A percentile compares a stretch with the other conserved stretches of the same genome.
phyloP scores from a whole-genome alignment of 78 protist genomes.

The Bodo saltans region DNA sequence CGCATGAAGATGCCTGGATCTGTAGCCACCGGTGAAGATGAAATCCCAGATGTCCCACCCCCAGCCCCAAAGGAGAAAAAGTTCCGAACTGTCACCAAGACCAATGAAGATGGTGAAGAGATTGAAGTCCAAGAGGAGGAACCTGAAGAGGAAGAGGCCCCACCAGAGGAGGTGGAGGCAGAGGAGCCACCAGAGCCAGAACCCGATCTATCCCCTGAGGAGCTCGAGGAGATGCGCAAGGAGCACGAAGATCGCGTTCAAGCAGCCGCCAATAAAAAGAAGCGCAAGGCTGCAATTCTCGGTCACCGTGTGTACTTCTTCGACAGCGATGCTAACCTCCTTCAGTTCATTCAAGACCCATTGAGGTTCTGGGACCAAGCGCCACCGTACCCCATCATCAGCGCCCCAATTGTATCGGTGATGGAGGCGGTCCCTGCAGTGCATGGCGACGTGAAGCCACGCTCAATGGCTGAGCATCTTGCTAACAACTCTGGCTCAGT shows the following conservation, averaged over 20 bases:
- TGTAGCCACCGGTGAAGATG: no score
- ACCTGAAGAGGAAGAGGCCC: background rate
- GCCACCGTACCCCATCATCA: background rate
- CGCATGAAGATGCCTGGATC: no score
- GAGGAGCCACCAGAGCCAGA: slow-evolving; percentile 1
- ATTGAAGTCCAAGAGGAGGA: background rate
- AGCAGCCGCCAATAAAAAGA: background rate
- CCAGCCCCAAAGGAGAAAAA: background rate
- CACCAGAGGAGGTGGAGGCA: background rate
- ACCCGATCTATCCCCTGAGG: background rate
- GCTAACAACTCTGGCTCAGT: background rate
- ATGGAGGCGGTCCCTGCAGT: background rate
- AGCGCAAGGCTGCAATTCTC: background rate
- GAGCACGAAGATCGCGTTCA: background rate
- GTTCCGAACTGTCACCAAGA: background rate
- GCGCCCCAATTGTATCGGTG: background rate
- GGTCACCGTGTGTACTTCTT: background rate
- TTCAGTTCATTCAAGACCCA: background rate
- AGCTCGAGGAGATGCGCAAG: slow-evolving; percentile 14
- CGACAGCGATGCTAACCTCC: slow-evolving; percentile 1
- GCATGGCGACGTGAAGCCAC: background rate
- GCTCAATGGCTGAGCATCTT: background rate
- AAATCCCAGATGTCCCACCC: no score
- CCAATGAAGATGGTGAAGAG: background rate
- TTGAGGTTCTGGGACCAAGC: background rate